phyloP scores from a whole-genome alignment of 2,329 filamentous ascomycete species.

The Diaporthe batatas region DNA sequence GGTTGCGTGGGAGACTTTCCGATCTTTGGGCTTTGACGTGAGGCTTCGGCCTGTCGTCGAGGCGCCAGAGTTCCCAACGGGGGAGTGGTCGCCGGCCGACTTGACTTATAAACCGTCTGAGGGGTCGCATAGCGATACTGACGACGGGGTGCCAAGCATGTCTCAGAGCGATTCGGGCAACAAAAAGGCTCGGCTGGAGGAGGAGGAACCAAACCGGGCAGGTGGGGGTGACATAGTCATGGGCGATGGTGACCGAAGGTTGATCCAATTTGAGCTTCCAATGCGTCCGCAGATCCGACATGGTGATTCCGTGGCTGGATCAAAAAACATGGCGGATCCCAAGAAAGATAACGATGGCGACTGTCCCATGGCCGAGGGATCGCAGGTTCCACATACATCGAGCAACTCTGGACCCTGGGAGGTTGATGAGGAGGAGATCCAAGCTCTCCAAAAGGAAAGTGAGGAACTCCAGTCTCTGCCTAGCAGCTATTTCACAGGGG shows the following conservation, averaged over 20 bases:
- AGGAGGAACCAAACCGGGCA: background rate
- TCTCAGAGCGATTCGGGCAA: background rate
- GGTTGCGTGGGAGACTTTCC: slow-evolving; percentile 51
- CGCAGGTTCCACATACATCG: background rate
- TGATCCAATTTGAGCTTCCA: no score
- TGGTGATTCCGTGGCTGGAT: background rate
- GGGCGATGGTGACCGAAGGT: no score
- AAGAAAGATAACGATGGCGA: background rate
- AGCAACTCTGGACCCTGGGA: background rate
- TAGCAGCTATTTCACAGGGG: background rate
- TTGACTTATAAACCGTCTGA: background rate
- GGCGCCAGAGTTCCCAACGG: rapidly evolving
- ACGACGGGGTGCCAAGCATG: background rate
- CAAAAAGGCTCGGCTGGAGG: background rate
- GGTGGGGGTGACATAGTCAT: no score
- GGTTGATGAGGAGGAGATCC: background rate
- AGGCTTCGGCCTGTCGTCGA: background rate
- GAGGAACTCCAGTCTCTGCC: background rate
- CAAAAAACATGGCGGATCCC: background rate
- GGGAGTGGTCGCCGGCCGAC: background rate
- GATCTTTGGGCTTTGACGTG: slow-evolving; percentile 23
- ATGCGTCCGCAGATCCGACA: no score
- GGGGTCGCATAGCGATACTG: background rate
- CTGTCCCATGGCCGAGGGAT: background rate
- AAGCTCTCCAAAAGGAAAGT: background rate